phyloP scores from a whole-genome alignment of 2,329 filamentous ascomycete species.

The Lasiodiplodia gonubiensis region DNA sequence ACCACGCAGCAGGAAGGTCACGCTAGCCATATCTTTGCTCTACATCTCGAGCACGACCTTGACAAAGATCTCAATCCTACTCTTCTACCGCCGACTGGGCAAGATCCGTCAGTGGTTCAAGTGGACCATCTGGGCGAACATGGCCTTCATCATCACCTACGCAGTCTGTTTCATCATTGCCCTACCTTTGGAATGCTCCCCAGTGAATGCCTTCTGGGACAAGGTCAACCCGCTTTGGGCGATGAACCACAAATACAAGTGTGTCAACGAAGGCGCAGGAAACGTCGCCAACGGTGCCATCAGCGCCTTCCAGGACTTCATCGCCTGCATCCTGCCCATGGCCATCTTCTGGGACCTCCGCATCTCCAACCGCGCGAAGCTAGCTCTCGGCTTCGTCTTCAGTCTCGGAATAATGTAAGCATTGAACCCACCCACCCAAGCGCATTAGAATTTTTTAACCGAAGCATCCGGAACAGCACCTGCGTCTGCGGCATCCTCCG shows the following conservation, averaged over 20 bases:
- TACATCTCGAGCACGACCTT: conserved; percentile 39
- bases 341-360: conserved; percentile 53
- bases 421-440: background rate
- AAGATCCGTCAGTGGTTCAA: conserved; percentile 45
- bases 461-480: background rate
- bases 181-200: conserved; percentile 47
- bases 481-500: conserved; percentile 46
- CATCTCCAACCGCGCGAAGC: conserved; percentile 51
- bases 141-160: conserved; percentile 48
- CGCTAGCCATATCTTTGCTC: conserved; percentile 37
- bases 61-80: conserved; percentile 43
- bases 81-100: conserved; percentile 50
- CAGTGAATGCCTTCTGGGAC: conserved; percentile 49
- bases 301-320: conserved; percentile 48
- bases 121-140: conserved; percentile 46
- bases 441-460: background rate
- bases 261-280: conserved; percentile 45
- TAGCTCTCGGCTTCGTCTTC: conserved; percentile 53
- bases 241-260: conserved; percentile 39
- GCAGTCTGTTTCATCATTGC: conserved; percentile 45
- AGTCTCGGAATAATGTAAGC: conserved; percentile 51
- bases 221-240: conserved; percentile 44
- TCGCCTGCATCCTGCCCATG: conserved; percentile 50
- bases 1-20: conserved; percentile 4
- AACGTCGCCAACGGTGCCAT: conserved; percentile 48